Conservation (phyloP, 257 asterid genomes). For the Ocimum tenuiflorum region DNA sequence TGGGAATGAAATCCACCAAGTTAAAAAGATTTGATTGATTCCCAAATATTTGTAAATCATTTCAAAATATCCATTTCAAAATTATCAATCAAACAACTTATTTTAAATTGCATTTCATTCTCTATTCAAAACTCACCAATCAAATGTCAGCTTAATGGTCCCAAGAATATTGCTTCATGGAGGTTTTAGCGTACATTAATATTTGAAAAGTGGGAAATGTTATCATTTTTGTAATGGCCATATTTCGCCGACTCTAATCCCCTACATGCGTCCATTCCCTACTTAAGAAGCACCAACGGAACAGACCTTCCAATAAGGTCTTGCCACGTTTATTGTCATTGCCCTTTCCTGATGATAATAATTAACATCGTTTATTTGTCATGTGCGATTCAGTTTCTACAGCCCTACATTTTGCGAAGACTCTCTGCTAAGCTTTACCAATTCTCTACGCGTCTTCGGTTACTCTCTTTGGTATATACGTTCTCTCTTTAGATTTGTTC, state of each 20-base stretch:
- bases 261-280: constrained; percentile 28
- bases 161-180: too few relatives aligned
- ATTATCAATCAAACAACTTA: too few relatives aligned
- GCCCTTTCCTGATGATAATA: not conserved
- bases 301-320: constrained; percentile 8
- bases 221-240: too few relatives aligned
- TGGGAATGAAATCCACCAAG: too few relatives aligned
- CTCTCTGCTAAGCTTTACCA: constrained; percentile 29
- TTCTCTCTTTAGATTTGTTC: not conserved
- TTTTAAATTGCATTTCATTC: too few relatives aligned
- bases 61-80: too few relatives aligned
- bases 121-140: too few relatives aligned
- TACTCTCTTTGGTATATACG: constrained; percentile 28
- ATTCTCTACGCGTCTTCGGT: constrained; percentile 30
- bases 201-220: too few relatives aligned
- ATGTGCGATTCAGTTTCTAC: not conserved
- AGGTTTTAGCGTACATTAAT: too few relatives aligned
- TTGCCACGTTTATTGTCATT: constrained; percentile 19
- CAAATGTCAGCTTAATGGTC: too few relatives aligned
- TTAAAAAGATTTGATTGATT: too few relatives aligned
- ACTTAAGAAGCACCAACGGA: not conserved
- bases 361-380: constrained; percentile 13
- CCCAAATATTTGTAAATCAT: too few relatives aligned
- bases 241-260: constrained; percentile 16
- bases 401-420: constrained; percentile 27